phyloP scores from a whole-genome alignment of 140 eudicot genomes.

The Stevia rebaudiana region DNA sequence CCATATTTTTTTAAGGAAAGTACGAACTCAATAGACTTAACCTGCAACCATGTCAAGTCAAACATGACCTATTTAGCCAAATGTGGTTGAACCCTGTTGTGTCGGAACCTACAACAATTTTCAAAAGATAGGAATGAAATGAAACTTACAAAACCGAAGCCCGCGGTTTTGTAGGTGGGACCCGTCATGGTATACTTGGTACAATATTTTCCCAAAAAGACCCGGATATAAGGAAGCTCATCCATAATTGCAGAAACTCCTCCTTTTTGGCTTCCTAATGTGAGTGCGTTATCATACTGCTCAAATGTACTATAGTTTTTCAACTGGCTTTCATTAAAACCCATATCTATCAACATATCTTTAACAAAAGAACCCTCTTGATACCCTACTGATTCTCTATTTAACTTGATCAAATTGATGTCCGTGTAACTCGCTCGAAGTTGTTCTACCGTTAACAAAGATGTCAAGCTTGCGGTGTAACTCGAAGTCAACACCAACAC shows the following conservation, averaged over 20 bases:
- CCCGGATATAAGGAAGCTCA: constrained; percentile 53
- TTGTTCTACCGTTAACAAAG: constrained; percentile 58
- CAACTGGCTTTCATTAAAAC: constrained; percentile 25
- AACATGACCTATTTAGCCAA: too few relatives aligned
- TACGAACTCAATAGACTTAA: too few relatives aligned
- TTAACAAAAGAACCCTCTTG: constrained; percentile 44
- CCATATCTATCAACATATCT: constrained; percentile 25
- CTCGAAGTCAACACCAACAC: constrained; percentile 62
- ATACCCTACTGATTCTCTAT: constrained; percentile 51
- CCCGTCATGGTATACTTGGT: constrained; percentile 42
- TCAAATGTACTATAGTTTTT: constrained; percentile 23
- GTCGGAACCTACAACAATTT: too few relatives aligned
- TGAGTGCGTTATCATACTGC: constrained; percentile 38
- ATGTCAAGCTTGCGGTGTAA: constrained; percentile 65
- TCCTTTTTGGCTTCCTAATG: constrained; percentile 43
- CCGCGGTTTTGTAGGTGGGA: constrained; percentile 46
- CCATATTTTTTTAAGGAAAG: too few relatives aligned
- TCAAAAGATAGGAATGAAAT: background rate
- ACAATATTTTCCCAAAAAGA: constrained; percentile 38
- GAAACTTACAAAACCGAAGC: constrained; percentile 64
- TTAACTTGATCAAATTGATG: constrained; percentile 27
- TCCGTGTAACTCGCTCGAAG: constrained; percentile 38
- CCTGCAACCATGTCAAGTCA: too few relatives aligned
- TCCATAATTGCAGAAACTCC: constrained; percentile 58
- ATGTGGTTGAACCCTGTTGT: too few relatives aligned